phyloP scores from a whole-genome alignment of 2,329 filamentous ascomycete genomes.

The Cadophora luteo-olivacea region DNA sequence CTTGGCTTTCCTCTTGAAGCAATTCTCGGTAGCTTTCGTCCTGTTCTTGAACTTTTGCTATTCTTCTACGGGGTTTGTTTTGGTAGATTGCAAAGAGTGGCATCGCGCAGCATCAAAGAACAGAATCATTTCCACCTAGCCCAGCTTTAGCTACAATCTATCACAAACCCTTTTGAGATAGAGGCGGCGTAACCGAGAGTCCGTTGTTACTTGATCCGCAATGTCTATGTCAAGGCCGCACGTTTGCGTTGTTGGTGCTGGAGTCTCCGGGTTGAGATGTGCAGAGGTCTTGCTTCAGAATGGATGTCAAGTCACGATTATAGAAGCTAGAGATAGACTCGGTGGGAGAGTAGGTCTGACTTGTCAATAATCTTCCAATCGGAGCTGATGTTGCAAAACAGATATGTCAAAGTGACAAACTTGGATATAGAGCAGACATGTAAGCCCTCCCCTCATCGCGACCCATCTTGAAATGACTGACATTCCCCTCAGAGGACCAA shows the following conservation, averaged over 20 bases:
- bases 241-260: slow-evolving; percentile 59
- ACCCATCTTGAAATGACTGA: background rate
- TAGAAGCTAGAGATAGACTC: slow-evolving; percentile 61
- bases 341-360: slow-evolving; percentile 51
- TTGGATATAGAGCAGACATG: slow-evolving; percentile 43
- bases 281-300: slow-evolving; percentile 60
- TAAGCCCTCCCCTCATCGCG: slow-evolving; percentile 27
- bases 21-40: background rate
- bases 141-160: background rate
- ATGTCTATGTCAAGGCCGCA: slow-evolving; percentile 29
- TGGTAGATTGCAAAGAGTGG: too few species aligned
- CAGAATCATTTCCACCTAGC: background rate
- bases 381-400: slow-evolving; percentile 5
- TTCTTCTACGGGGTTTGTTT: background rate
- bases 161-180: background rate
- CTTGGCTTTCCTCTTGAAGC: background rate
- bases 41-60: background rate
- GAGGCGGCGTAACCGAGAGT: background rate
- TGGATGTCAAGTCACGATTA: slow-evolving; percentile 60
- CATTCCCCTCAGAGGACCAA: slow-evolving; percentile 29
- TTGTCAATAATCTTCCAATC: background rate
- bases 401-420: slow-evolving; percentile 32
- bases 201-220: background rate
- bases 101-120: background rate
- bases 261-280: slow-evolving; percentile 61